Percentiles rank a stretch among this genome's conserved stretches.
phyloP scores from a whole-genome alignment of 1,139 yeast genomes.

The Suhomyces chickasaworum region DNA sequence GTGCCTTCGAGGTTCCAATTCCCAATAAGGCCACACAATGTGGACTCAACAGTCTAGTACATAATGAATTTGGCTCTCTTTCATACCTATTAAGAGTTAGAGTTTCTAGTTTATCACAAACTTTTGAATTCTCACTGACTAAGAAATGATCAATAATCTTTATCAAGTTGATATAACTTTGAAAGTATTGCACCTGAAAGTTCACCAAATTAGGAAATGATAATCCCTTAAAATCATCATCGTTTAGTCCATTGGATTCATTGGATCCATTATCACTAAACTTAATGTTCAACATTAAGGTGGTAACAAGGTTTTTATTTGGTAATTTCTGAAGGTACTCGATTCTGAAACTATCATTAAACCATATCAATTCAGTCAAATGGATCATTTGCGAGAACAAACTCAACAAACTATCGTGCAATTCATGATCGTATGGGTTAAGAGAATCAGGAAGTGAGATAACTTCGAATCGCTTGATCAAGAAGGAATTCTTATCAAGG shows the following conservation, averaged over 20 bases:
- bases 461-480: constrained; percentile 26
- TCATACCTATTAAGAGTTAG: constrained; percentile 25
- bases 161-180: constrained; percentile 22
- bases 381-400: constrained; percentile 26
- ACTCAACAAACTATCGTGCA: constrained; percentile 20
- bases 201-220: constrained; percentile 27
- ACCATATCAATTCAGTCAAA: constrained; percentile 36
- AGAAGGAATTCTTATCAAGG: neutral
- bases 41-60: neutral
- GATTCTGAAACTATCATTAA: constrained; percentile 34
- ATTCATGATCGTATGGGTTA: constrained; percentile 33
- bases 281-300: constrained; percentile 31
- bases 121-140: constrained; percentile 15
- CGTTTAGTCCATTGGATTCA: neutral
- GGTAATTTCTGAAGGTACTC: constrained; percentile 29
- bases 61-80: neutral
- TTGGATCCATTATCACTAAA: constrained; percentile 27
- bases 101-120: constrained; percentile 18
- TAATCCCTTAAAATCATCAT: constrained; percentile 15
- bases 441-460: constrained; percentile 39
- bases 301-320: constrained; percentile 19
- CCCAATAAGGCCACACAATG: neutral
- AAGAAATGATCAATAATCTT: constrained; percentile 24
- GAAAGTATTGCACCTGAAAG: constrained; percentile 35
- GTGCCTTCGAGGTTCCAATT: neutral